Evolutionary conservation across 1,139 yeast species (phyloP), one percentile per base, ranked within the genome.

Genomic region (Wickerhamomyces sp.): DNA sequence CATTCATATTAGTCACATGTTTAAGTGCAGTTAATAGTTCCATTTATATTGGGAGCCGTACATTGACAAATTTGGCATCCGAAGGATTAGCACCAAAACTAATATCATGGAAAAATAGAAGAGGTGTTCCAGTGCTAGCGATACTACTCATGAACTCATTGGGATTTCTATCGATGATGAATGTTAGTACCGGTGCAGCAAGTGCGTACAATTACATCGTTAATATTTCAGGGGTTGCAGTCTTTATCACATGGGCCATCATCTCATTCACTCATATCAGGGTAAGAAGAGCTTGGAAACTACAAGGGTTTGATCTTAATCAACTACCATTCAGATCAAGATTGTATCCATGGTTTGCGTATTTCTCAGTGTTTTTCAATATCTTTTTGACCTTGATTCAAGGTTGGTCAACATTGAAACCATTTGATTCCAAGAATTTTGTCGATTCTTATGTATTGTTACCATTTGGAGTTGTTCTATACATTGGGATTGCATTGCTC

Each of bases 221-320:
- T 60, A 90, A 95, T 34, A 72, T 90, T 43, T 84, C 95, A 11
- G 96, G 95, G 57, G 80, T 89, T 55, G 83, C 94, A n/a, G 81
- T 93, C 8, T 72, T 89, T 54, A 86, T 88, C 65, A 86, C 94
- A 9, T 89, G 95, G 95, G 83, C 81, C 39, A 78, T 91, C 13
- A 85, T 89, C 57, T 79, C 86, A 61, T 63, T 81, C 46, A 82
- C 90, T 54, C 94, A 83, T 57, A 70, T 88, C 46, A 76, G 95
- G 62, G 85, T 87, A 65, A 80, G 96, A 69, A 63, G 71, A 45
- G 96, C 95, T 2, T 75, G 89, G 73, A 66, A 67, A 37, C 71
- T 60, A 8, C 84, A 84, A 66, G 86, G 86, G 4, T 56, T 54
- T 48, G 57, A 54, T 37, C 13, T 56, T 29, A 23, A 38, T 2